phyloP scores from a whole-genome alignment of 2,329 filamentous ascomycete species.

The Trichoderma sp. region DNA sequence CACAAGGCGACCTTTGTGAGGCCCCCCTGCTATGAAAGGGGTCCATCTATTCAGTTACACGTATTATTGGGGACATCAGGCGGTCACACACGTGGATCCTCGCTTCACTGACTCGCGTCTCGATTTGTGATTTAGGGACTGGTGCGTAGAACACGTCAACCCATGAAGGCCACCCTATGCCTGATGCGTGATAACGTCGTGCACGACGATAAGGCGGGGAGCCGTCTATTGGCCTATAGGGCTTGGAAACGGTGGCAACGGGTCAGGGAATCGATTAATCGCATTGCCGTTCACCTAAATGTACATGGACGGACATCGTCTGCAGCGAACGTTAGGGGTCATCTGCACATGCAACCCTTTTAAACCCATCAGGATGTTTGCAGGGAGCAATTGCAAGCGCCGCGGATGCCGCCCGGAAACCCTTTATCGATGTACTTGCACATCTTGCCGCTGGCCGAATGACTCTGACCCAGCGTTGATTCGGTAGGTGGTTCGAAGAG shows the following conservation, averaged over 20 bases:
- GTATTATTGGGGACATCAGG: constrained; percentile 14
- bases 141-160: constrained; percentile 18
- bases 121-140: constrained; percentile 11
- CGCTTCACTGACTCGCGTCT: constrained; percentile 14
- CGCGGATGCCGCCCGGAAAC: constrained; percentile 16
- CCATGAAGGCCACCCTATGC: constrained; percentile 15
- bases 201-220: constrained; percentile 16
- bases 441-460: neutral
- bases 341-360: constrained; percentile 18
- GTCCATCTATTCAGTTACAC: constrained; percentile 15
- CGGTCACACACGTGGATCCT: constrained; percentile 17
- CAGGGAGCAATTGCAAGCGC: constrained; percentile 3
- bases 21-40: constrained; percentile 14
- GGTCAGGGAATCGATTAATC: constrained; percentile 12
- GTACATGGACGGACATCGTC: neutral
- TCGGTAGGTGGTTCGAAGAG: neutral
- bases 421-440: neutral
- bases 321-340: constrained; percentile 16
- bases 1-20: constrained; percentile 1
- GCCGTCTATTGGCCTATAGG: constrained; percentile 5
- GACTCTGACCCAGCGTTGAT: neutral
- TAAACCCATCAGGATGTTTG: constrained; percentile 3
- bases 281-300: neutral
- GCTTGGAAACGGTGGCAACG: constrained; percentile 9
- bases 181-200: constrained; percentile 17